Percentiles rank a stretch among this genome's conserved stretches.
phyloP scores from a whole-genome alignment of 306 rosid genomes.

The Citrullus colocynthis region DNA sequence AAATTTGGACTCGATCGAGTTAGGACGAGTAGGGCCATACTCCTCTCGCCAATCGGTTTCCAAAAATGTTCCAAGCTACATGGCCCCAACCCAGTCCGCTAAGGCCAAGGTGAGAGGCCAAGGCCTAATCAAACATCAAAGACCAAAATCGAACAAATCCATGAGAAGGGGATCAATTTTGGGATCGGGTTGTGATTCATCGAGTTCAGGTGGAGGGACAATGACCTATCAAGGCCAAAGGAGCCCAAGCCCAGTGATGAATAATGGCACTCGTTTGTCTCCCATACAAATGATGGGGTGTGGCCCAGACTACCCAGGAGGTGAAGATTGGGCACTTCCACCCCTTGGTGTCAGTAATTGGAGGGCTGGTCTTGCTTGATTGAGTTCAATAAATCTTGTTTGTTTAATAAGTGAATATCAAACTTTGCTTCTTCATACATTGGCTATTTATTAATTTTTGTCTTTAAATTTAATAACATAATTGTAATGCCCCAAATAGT shows the following conservation, averaged over 20 bases:
- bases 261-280: conserved; percentile 23
- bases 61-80: conserved; percentile 51
- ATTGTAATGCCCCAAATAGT: background rate
- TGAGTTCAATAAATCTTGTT: background rate
- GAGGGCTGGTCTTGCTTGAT: conserved; percentile 35
- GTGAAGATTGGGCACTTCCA: conserved; percentile 45
- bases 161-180: conserved; percentile 13
- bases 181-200: conserved; percentile 41
- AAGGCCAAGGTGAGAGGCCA: conserved; percentile 63
- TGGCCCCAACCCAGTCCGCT: conserved; percentile 87
- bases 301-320: conserved; percentile 23
- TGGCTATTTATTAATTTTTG: background rate
- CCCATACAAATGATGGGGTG: conserved; percentile 26
- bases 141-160: conserved; percentile 44
- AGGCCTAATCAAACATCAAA: conserved; percentile 28
- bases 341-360: conserved; percentile 42
- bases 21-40: conserved; percentile 8
- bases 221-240: conserved; percentile 15
- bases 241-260: conserved; percentile 55
- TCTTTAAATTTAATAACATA: background rate
- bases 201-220: conserved; percentile 43
- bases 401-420: background rate
- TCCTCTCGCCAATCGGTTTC: conserved; percentile 13
- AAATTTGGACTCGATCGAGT: conserved; percentile 17
- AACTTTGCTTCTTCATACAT: background rate